Evolutionary conservation across 257 asterid genomes (phyloP).

Genomic region (Datura wrightii): DNA sequence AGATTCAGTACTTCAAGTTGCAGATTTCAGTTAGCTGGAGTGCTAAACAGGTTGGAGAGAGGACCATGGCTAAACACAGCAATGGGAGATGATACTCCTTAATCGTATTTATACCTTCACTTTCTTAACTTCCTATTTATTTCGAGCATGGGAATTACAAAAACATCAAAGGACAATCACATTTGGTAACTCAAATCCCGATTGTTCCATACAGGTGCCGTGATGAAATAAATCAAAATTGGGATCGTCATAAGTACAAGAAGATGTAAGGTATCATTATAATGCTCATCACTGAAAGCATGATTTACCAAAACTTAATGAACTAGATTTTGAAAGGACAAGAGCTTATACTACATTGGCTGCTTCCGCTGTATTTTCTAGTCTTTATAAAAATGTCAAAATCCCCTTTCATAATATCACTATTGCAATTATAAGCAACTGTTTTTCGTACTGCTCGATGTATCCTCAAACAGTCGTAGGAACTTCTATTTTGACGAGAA

Average conservation of each 20-base stretch:
- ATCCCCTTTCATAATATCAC: background rate
- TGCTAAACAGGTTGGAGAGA: background rate
- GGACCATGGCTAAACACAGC: background rate
- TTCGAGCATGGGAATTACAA: background rate
- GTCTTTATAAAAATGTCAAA: background rate
- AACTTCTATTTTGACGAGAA: too few relatives aligned
- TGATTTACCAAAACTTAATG: background rate
- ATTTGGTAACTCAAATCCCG: too few relatives aligned
- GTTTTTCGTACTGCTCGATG: background rate
- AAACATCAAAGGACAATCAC: background rate
- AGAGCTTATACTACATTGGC: background rate
- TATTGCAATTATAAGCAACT: background rate
- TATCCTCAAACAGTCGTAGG: too few relatives aligned
- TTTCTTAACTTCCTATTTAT: background rate
- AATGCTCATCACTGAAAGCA: background rate
- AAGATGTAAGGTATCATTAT: background rate
- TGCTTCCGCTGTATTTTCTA: background rate
- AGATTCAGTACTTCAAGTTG: slow-evolving; percentile 1
- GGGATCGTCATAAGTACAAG: slow-evolving; percentile 1
- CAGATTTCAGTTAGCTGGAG: background rate
- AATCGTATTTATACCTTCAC: background rate
- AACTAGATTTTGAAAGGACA: slow-evolving; percentile 13
- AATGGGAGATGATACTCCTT: background rate
- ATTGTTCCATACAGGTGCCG: too few relatives aligned
- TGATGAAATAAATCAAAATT: slow-evolving; percentile 6